A percentile compares a stretch with the other conserved stretches of the same genome.
These are phyloP conservation scores for Mucor lusitanicus DNA, from an alignment of 371 early-diverging fungal species.

Conservation along the genomic window DNA sequence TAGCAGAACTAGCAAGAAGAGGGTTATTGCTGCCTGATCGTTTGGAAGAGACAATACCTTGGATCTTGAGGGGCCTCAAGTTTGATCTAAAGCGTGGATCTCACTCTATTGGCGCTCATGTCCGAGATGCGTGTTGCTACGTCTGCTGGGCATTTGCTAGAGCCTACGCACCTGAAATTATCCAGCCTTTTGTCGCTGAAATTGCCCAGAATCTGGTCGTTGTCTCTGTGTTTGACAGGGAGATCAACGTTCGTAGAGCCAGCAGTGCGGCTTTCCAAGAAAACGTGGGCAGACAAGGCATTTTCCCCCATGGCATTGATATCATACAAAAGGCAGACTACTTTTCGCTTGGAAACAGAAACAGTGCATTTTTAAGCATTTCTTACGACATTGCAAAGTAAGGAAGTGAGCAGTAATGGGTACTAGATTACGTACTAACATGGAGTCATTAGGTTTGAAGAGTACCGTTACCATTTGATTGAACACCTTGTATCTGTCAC, in stretches of 20 bases:
- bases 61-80: constrained; percentile 76
- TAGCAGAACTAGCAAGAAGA: constrained; percentile 91
- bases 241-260: constrained; percentile 94
- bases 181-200: constrained; percentile 59
- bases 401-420: not conserved
- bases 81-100: constrained; percentile 89
- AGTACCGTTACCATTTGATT: constrained; percentile 75
- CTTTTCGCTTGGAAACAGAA: constrained; percentile 86
- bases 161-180: constrained; percentile 76
- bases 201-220: constrained; percentile 78
- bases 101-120: constrained; percentile 91
- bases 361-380: constrained; percentile 69
- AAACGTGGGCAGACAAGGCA: constrained; percentile 91
- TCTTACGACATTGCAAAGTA: constrained; percentile 74
- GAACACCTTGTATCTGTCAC: constrained; percentile 66
- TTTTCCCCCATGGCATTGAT: constrained; percentile 93
- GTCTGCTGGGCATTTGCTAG: constrained; percentile 97
- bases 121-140: constrained; percentile 96
- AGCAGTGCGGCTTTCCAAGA: constrained; percentile 97
- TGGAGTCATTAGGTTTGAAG: constrained; percentile 61
- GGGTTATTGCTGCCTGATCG: constrained; percentile 78
- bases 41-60: constrained; percentile 72
- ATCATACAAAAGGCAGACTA: constrained; percentile 91
- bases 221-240: constrained; percentile 89
- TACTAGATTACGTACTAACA: not conserved